A percentile compares a stretch with the other conserved stretches of the same genome.
These are phyloP conservation scores for Chaetomium fimeti DNA, from an alignment of 495 filamentous ascomycete genomes.

Conservation along the genomic window DNA sequence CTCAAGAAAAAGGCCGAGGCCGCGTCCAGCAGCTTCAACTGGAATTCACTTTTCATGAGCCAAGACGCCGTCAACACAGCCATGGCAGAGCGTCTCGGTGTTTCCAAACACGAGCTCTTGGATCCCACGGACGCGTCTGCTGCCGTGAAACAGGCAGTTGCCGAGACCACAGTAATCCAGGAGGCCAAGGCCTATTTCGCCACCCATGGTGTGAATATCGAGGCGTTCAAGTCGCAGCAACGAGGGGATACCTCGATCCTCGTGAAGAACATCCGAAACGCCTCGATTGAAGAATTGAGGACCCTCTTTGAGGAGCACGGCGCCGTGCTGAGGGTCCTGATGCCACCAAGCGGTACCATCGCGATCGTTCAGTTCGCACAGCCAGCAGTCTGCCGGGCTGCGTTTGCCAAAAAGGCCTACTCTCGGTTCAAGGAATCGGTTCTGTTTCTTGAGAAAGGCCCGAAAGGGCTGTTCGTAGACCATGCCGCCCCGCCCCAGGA, in stretches of 20 bases:
- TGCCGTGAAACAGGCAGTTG: conserved; percentile 92
- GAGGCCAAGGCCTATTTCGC: conserved; percentile 91
- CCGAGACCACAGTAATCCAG: conserved; percentile 93
- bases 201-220: conserved; percentile 81
- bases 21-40: conserved; percentile 76
- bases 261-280: conserved; percentile 91
- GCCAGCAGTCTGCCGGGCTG: conserved; percentile 71
- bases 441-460: conserved; percentile 90
- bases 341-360: conserved; percentile 90
- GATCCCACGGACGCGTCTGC: conserved; percentile 93
- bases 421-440: conserved; percentile 87
- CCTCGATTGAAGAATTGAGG: conserved; percentile 64
- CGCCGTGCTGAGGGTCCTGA: conserved; percentile 69
- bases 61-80: conserved; percentile 95
- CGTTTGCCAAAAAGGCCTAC: conserved; percentile 81
- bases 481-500: conserved; percentile 36
- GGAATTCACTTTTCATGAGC: conserved; percentile 98
- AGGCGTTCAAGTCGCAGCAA: conserved; percentile 79
- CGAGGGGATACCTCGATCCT: conserved; percentile 85
- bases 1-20: conserved; percentile 79
- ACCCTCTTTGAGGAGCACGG: conserved; percentile 71
- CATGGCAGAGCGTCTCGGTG: conserved; percentile 77
- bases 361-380: conserved; percentile 86
- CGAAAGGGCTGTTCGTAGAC: conserved; percentile 70
- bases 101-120: conserved; percentile 84